A percentile compares a stretch with the other conserved stretches of the same genome.
phyloP scores from a whole-genome alignment of 805 yeast genomes.

The Pichia eremophila region DNA sequence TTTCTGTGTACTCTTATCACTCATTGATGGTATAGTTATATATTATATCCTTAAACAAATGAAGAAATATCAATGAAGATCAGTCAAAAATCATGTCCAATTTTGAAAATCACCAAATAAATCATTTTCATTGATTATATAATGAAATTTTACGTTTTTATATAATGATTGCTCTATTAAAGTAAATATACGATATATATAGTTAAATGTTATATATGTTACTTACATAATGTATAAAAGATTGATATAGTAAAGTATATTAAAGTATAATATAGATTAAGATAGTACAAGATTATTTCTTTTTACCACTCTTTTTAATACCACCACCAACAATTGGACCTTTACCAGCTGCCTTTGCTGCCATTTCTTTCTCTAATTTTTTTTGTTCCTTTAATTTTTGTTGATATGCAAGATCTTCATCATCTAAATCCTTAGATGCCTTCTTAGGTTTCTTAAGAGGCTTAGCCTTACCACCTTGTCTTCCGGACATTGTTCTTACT shows the following conservation, averaged over 20 bases:
- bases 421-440: constrained; percentile 65
- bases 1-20: not conserved
- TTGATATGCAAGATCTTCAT: constrained; percentile 84
- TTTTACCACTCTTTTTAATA: constrained; percentile 79
- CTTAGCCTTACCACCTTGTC: constrained; percentile 96
- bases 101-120: no score
- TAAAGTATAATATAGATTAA: no score
- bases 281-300: constrained; percentile 19
- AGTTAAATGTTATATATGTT: no score
- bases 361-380: constrained; percentile 85
- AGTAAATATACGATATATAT: no score
- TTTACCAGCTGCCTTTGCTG: constrained; percentile 76
- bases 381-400: constrained; percentile 94
- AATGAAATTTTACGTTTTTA: no score
- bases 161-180: no score
- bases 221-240: no score
- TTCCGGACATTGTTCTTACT: constrained; percentile 61
- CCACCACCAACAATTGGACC: constrained; percentile 94
- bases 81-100: no score
- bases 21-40: not conserved
- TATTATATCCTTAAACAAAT: no score
- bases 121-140: no score
- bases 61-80: not conserved
- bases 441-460: constrained; percentile 82
- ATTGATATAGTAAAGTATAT: no score